Percentiles rank a stretch among this genome's conserved stretches.
phyloP scores from a whole-genome alignment of 768 basidiomycete species.

The Pisolithus sp. region DNA sequence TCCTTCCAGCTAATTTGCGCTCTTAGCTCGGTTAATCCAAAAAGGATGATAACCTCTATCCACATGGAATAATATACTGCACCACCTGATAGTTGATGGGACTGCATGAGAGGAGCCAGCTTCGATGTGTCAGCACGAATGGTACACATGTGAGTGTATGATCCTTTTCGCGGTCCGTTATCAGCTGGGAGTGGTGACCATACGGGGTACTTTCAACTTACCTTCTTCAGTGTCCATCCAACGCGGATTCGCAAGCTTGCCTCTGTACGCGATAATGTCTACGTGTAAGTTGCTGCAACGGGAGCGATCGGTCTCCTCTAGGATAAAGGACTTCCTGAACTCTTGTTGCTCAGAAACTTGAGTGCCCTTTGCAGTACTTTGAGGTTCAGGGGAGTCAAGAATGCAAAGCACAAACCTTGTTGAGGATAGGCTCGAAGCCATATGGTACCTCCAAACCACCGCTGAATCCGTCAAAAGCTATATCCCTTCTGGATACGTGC shows the following conservation, averaged over 20 bases:
- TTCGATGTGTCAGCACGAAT: constrained; percentile 21
- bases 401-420: constrained; percentile 23
- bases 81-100: constrained; percentile 2
- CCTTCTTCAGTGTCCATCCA: constrained; percentile 25
- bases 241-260: constrained; percentile 9
- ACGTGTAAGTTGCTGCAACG: constrained; percentile 9
- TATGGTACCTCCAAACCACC: constrained; percentile 30
- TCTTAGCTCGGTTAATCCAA: constrained; percentile 47
- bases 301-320: constrained; percentile 8
- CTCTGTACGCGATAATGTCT: constrained; percentile 21
- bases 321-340: constrained; percentile 30
- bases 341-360: constrained; percentile 35
- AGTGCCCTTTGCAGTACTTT: constrained; percentile 23
- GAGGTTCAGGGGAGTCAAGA: background rate
- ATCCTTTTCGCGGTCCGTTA: constrained; percentile 9
- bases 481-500: constrained; percentile 27
- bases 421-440: constrained; percentile 34
- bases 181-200: background rate
- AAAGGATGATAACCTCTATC: constrained; percentile 36
- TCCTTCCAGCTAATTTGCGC: constrained; percentile 47
- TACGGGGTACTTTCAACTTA: background rate
- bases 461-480: constrained; percentile 22
- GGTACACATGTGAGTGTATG: constrained; percentile 20
- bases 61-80: constrained; percentile 7
- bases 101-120: constrained; percentile 10